Base-by-base conservation (phyloP, 2,329 filamentous ascomycete species). In the Ophiostoma pallidulum region DNA sequence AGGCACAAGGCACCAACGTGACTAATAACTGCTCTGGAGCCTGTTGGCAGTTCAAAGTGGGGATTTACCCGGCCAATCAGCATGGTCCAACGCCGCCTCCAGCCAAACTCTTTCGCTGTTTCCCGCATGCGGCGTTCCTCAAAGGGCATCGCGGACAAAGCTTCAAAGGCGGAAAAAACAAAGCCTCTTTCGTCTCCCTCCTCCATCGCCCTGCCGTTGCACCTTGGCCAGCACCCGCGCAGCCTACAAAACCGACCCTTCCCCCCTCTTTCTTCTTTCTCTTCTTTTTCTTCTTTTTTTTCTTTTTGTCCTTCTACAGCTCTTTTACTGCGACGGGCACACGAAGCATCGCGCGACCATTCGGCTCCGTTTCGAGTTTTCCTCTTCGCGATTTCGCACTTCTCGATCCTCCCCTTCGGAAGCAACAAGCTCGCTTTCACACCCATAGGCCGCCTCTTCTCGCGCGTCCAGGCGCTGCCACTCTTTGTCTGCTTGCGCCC, bases 121-220 rank as follows among this genome's bases (percentile, higher is more conserved):
- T 46, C 35, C 45, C 45, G 45, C 29, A 41, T 47, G 45, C 45
- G 45, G 45, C 43, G 38, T 16, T 20, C 43, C n/a, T 36, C 38
- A 31, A 41, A 37, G 22, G 22, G 22, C 28, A 26, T 3, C 14
- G 10, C 19, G 9, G 24, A n/a, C 20, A 26, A 16, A 36, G 12
- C 22, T 22, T 38, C 10, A 36, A 31, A 31, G 31, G 35, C 22
- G 35, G 22, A 47, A 39, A 40, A 38, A 47, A 28, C 38, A 24
- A 19, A 24, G 20, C 35, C 13, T 26, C 29, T 28, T 32, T 22
- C 20, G 33, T 41, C 29, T 26, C 28, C 36, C n/a, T 28, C 18
- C 24, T 10, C 10, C 24, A 28, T 28, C 19, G 4, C 22, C 31
- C 32, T 13, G 35, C 18, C 9, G n/a, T 39, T n/a, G 29, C 24